These are phyloP conservation scores for Zelopaecilomyces penicillatus DNA, from an alignment of 2,329 filamentous ascomycete genomes.

Conservation along the genomic window DNA sequence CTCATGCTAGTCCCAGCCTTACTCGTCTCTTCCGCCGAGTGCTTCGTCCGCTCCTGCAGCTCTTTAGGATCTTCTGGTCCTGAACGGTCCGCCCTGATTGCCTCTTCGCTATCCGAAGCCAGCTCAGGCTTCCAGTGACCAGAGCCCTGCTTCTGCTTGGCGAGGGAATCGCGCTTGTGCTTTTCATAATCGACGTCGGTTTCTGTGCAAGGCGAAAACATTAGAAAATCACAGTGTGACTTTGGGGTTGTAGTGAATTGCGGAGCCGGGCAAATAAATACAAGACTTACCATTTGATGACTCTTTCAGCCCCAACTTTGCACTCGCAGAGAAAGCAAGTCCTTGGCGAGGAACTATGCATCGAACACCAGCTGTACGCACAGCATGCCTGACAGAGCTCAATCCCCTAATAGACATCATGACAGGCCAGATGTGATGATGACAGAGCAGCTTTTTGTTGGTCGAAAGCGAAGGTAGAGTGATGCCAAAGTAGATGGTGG, in stretches of 20 bases:
- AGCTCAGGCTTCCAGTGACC: constrained; percentile 71
- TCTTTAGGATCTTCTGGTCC: constrained; percentile 32
- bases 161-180: constrained; percentile 52
- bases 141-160: constrained; percentile 62
- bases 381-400: constrained; percentile 6
- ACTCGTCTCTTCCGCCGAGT: constrained; percentile 35
- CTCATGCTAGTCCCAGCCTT: constrained; percentile 42
- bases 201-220: constrained; percentile 13
- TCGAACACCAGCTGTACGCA: constrained; percentile 15
- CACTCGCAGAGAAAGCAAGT: constrained; percentile 20
- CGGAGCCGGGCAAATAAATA: background rate
- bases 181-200: constrained; percentile 39
- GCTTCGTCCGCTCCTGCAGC: constrained; percentile 53
- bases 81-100: constrained; percentile 58
- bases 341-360: constrained; percentile 17
- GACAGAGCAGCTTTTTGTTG: too few relatives aligned
- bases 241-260: background rate
- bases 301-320: constrained; percentile 27
- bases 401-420: constrained; percentile 23
- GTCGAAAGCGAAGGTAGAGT: too few relatives aligned
- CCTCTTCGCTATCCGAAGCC: constrained; percentile 71
- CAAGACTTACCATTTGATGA: constrained; percentile 25
- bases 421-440: background rate
- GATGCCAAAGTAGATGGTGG: too few relatives aligned
- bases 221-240: background rate